Base-by-base conservation (phyloP, 768 basidiomycete species). In the Termitomyces sp. region DNA sequence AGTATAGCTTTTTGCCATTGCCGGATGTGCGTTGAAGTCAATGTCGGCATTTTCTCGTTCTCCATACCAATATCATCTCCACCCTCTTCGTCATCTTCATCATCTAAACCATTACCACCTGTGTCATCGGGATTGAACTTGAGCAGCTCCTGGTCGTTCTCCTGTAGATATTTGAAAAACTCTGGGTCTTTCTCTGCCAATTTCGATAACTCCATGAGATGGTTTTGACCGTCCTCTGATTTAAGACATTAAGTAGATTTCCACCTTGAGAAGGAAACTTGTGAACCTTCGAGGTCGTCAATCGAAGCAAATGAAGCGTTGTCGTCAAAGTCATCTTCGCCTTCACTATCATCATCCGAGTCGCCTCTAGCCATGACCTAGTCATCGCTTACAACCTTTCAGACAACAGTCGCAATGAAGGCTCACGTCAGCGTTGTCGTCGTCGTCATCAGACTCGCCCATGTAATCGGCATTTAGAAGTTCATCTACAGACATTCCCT, bases 151-250 rank as follows among this genome's bases (percentile, higher is more conserved):
- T 78, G 76, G 71, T 99, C 97, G 66, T 99, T 94, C 72, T 98
- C 92, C 74, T 95, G 88, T 2, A 99, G 78, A 68, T 95, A 99
- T 72, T 95, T 93, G 86, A 84, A 99, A 74, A 98, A 99, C 67
- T 97, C 96, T n/a, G 96, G 96, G 70, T 99, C 96, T 68, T 93
- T 94, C 71, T 96, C 89, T 1, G 91, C 91, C 37, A 99, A 81
- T 66, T 90, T 86, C 40, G 90, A 86, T 14, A 99, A 80, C 54
- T 96, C 90, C 45, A 85, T 70, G 58, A 93, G 73, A 75, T 98
- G 96, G 5, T 77, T 71, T 52, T 77, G 75, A 23, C 87, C 91
- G 55, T 90, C 88, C 53, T 87, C 89, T 86, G 67, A 30, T 43
- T 23, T 23, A 46, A 57, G 14, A 53, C 26, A 50, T 9, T 37